Evolutionary conservation across 2,329 filamentous ascomycete species (phyloP).

Genomic region (Xylariomycetidae sp.): DNA sequence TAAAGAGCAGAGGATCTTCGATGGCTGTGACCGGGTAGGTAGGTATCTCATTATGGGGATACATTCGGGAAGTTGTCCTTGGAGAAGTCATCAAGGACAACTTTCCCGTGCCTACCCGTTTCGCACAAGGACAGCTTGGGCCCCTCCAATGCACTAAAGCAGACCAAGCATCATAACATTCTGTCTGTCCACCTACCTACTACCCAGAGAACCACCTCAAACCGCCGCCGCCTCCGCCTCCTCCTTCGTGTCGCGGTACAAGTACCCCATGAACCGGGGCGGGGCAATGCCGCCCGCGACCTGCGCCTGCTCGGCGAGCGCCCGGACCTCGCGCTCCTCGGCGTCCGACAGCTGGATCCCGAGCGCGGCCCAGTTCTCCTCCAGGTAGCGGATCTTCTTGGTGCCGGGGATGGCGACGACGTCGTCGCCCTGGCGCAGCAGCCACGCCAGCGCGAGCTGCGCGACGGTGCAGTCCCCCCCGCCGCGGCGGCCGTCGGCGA

Average conservation of each 20-base stretch:
- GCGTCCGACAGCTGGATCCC: conserved; percentile 17
- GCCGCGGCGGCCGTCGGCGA: conserved; percentile 22
- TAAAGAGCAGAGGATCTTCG: too few species aligned
- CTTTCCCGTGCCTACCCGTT: too few species aligned
- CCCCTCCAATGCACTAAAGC: too few species aligned
- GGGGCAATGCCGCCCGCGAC: conserved; percentile 8
- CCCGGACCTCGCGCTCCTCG: conserved; percentile 18
- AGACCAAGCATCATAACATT: too few species aligned
- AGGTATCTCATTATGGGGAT: too few species aligned
- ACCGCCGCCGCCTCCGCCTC: too few species aligned
- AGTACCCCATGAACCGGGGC: not conserved
- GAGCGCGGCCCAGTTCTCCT: conserved; percentile 26
- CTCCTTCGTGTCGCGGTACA: conserved; percentile 10
- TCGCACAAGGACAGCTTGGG: too few species aligned
- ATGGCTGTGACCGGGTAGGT: too few species aligned
- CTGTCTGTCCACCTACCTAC: too few species aligned
- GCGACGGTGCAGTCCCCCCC: conserved; percentile 38
- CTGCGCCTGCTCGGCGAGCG: conserved; percentile 7
- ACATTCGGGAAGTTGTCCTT: too few species aligned
- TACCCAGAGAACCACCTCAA: too few species aligned
- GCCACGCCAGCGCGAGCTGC: conserved; percentile 53
- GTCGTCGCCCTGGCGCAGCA: conserved; percentile 40
- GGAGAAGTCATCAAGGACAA: too few species aligned
- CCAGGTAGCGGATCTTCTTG: conserved; percentile 29
- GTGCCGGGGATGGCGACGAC: conserved; percentile 35